phyloP scores from a whole-genome alignment of 2,329 filamentous ascomycete genomes.

The Lomentospora prolificans region DNA sequence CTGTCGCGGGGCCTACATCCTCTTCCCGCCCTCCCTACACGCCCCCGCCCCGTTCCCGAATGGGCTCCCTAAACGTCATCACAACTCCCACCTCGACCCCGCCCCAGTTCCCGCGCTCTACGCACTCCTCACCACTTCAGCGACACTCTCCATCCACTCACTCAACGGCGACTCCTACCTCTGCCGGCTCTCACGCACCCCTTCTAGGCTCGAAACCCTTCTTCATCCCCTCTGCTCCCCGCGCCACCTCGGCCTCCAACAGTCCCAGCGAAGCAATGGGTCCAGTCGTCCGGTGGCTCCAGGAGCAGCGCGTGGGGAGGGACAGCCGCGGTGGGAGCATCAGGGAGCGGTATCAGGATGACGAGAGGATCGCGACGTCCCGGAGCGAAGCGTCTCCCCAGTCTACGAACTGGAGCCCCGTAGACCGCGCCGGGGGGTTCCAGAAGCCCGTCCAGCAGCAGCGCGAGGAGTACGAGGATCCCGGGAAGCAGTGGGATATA shows the following conservation, averaged over 20 bases:
- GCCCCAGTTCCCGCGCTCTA: not conserved
- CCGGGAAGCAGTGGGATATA: not conserved
- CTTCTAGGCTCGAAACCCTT: conserved; percentile 18
- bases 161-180: conserved; percentile 18
- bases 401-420: not conserved
- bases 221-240: not conserved
- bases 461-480: not conserved
- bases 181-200: conserved; percentile 23
- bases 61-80: not conserved
- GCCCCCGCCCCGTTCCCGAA: conserved; percentile 12
- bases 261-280: not conserved
- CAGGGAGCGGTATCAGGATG: not conserved
- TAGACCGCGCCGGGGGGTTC: not conserved
- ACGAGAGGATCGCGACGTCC: not conserved
- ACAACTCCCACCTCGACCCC: not conserved
- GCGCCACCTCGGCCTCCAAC: not conserved
- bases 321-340: not conserved
- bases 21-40: conserved; percentile 13
- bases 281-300: not conserved
- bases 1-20: conserved; percentile 6
- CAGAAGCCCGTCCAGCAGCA: too few relatives aligned
- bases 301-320: not conserved
- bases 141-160: not conserved
- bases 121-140: not conserved
- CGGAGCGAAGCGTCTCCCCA: not conserved